Evolutionary conservation across 352 stramenopile genomes (phyloP).

Genomic region (Blastocystis sp.): DNA sequence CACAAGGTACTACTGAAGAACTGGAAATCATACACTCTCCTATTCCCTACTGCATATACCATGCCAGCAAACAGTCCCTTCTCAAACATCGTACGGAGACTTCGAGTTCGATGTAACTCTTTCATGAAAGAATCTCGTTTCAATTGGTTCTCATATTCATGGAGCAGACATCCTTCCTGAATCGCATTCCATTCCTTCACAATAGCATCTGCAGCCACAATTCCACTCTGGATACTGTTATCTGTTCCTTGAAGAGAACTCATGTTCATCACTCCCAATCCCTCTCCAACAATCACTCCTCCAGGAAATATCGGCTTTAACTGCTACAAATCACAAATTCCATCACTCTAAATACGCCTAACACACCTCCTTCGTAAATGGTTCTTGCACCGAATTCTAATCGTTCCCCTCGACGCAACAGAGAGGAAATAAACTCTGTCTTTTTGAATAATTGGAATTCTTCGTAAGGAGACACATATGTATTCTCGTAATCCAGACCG

Average conservation of each 20-base stretch:
- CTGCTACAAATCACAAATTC: background rate
- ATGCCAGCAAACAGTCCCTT: constrained; percentile 30
- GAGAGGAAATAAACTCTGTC: constrained; percentile 81
- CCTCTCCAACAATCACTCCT: constrained; percentile 87
- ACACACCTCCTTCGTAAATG: constrained; percentile 82
- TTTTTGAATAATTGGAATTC: constrained; percentile 99
- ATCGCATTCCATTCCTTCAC: constrained; percentile 15
- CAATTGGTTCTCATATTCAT: background rate
- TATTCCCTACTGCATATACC: background rate
- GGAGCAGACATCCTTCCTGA: background rate
- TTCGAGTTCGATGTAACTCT: background rate
- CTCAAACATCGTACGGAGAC: constrained; percentile 10
- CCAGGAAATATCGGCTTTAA: constrained; percentile 94
- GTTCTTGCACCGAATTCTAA: constrained; percentile 91
- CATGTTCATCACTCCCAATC: constrained; percentile 91
- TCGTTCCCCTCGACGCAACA: constrained; percentile 89
- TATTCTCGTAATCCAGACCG: constrained; percentile 96
- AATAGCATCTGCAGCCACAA: constrained; percentile 1
- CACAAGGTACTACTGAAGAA: background rate
- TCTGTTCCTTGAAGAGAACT: constrained; percentile 40
- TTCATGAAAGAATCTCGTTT: background rate
- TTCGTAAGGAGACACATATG: constrained; percentile 94
- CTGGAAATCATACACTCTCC: background rate
- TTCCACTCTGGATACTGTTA: constrained; percentile 22
- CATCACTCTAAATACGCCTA: background rate